Base-by-base conservation (phyloP, 352 stramenopile species). In the Phytophthora cajani region DNA sequence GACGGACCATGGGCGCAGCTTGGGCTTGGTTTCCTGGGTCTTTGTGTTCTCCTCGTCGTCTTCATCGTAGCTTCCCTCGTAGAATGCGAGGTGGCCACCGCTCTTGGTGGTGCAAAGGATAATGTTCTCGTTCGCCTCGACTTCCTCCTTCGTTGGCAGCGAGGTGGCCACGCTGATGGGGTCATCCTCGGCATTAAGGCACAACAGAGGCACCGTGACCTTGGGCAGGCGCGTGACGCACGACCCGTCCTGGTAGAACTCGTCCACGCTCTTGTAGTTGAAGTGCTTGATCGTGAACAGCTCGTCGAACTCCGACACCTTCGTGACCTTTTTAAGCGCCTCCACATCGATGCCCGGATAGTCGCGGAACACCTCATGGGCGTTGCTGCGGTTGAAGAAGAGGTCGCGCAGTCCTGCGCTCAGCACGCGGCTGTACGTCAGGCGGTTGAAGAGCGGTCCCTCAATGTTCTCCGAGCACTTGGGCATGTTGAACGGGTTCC, bases 351-450 rank as follows among this genome's bases (percentile, higher is more conserved):
- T 46, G 8, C 71, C 78, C 5, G 75, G 65, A 56, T 87, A 79
- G 57, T 67, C 58, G 2, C 67, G 67, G 59, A 93, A 90, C 2
- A 89, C 64, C 46, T 92, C 70, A 58, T 89, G 75, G 5, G 81
- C 84, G 55, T 93, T 92, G 58, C 81, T 91, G 42, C 79, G 75
- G 9, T 79, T 54, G 61, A 93, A 91, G 25, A 92, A 82, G n/a
- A 91, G 77, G 23, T 78, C 61, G 10, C 80, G 67, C 8, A 91
- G 72, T 52, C 84, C 88, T 27, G 65, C 58, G 54, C 73, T 82
- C 32, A 93, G 72, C 30, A 68, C 75, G 14, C 62, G 64, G 68
- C 85, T 82, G 78, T 91, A 93, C 49, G 79, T 89, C 36, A 74
- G 47, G 21, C 84, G 78, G 56, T 91, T 84, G 57, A 90, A 85